Evolutionary conservation across 139 green algal species (phyloP), one percentile per base, ranked within the genome.

Genomic region (Astrephomene gubernaculifera): DNA sequence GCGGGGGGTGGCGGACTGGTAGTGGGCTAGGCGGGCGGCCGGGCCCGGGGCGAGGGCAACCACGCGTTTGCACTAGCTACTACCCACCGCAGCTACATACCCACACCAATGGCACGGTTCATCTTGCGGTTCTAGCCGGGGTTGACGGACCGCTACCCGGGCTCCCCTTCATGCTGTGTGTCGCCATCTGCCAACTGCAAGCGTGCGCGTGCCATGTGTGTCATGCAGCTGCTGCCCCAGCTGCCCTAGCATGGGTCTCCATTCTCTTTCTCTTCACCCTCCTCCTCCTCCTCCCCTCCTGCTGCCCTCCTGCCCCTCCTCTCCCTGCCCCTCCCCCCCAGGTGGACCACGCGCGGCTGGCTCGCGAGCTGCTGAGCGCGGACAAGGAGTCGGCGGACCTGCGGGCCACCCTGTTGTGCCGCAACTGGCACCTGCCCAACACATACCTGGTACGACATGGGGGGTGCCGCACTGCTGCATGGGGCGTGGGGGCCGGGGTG

Each of bases 371-470:
- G 39, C 33, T 90, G 36, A 35, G 14, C 2, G 27, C 83, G 17
- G 64, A 83, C 27, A 31, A 71, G 67, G 25, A n/a, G 29, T 82
- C 52, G 6, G 90, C 90, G 36, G 63, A 91, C 53, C 29, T 22
- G 7, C 79, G 87, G 17, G 83, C 83, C 17, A n/a, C 24, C 12
- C 64, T 87, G 36, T 52, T 89, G 63, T 70, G 70, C 49, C 31
- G 44, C 63, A 87, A 84, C 43, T 91, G 81, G 86, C 68, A 80
- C 65, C 88, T 93, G 69, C 81, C 90, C 83, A 93, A 93, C 86
- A 93, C 82, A 44, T 93, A 93, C 87, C 81, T 70, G 79, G 76
- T 83, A 52, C 21, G 70, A 57, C 49, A 57, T 31, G 22, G 57
- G n/a, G 19, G 57, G 7, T 35, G 57, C 57, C 7, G 57, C 22